phyloP scores from a whole-genome alignment of 495 filamentous ascomycete genomes.

The Penicillium maclennaniae region DNA sequence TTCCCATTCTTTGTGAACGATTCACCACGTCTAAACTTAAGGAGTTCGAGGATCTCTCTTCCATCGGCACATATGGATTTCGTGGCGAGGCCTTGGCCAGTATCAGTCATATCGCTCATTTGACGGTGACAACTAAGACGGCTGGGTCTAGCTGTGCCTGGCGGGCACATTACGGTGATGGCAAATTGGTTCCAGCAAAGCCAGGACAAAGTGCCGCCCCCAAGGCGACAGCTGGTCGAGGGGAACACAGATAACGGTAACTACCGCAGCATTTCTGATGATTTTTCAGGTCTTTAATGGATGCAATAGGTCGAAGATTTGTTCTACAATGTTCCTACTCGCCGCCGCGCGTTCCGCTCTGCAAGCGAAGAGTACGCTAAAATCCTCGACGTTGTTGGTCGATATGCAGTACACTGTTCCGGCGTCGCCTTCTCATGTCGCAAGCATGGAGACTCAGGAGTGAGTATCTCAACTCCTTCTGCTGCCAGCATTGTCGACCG shows the following conservation, averaged over 20 bases:
- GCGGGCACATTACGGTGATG: slow-evolving; percentile 81
- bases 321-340: slow-evolving; percentile 92
- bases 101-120: slow-evolving; percentile 97
- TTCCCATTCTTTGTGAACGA: slow-evolving; percentile 90
- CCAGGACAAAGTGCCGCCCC: slow-evolving; percentile 89
- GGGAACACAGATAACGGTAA: slow-evolving; percentile 92
- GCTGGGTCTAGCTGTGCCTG: slow-evolving; percentile 86
- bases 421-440: slow-evolving; percentile 94
- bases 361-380: slow-evolving; percentile 95
- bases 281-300: neutral
- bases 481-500: slow-evolving; percentile 71
- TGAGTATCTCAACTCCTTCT: slow-evolving; percentile 71
- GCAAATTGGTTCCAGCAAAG: slow-evolving; percentile 79
- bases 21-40: slow-evolving; percentile 98
- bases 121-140: slow-evolving; percentile 92
- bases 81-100: slow-evolving; percentile 95
- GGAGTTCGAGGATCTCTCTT: slow-evolving; percentile 87
- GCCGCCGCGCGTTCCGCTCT: slow-evolving; percentile 86
- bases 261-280: slow-evolving; percentile 1
- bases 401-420: slow-evolving; percentile 91
- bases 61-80: slow-evolving; percentile 94
- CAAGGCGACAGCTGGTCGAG: slow-evolving; percentile 83
- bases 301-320: slow-evolving; percentile 78
- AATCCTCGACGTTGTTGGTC: slow-evolving; percentile 90
- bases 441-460: slow-evolving; percentile 85